Evolutionary conservation across 768 basidiomycete genomes (phyloP).

Genomic region (Leccinum longicurvipes): DNA sequence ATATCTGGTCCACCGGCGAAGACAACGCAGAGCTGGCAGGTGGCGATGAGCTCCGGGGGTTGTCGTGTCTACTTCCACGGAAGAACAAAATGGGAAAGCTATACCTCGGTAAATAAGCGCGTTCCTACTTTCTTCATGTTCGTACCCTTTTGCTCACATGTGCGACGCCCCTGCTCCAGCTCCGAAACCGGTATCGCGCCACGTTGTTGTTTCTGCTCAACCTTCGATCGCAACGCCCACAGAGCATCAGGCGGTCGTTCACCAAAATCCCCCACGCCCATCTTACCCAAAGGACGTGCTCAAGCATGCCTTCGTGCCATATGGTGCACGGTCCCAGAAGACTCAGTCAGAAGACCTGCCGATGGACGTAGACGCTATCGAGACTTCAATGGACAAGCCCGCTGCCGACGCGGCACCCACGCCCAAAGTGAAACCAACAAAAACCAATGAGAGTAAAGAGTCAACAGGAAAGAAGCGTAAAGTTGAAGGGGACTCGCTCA

Average conservation of each 20-base stretch:
- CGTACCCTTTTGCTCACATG: slow-evolving; percentile 42
- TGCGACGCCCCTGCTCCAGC: slow-evolving; percentile 45
- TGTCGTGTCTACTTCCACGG: slow-evolving; percentile 65
- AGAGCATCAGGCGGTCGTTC: slow-evolving; percentile 16
- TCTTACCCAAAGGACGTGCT: slow-evolving; percentile 58
- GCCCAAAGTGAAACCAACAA: not conserved
- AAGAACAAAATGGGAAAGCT: slow-evolving; percentile 57
- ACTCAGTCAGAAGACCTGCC: slow-evolving; percentile 4
- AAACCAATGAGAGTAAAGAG: slow-evolving; percentile 25
- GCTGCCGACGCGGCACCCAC: slow-evolving; percentile 2
- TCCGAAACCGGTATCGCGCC: slow-evolving; percentile 55
- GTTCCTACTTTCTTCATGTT: not conserved
- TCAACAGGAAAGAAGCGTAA: slow-evolving; percentile 43
- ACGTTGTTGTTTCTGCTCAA: slow-evolving; percentile 55
- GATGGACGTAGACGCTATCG: slow-evolving; percentile 24
- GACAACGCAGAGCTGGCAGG: slow-evolving; percentile 36
- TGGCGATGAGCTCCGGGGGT: slow-evolving; percentile 59
- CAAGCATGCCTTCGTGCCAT: slow-evolving; percentile 62
- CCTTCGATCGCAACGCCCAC: slow-evolving; percentile 30
- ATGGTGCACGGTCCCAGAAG: slow-evolving; percentile 42
- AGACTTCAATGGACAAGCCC: slow-evolving; percentile 21
- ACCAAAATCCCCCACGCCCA: slow-evolving; percentile 53
- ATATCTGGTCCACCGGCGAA: slow-evolving; percentile 62
- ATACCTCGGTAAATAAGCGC: slow-evolving; percentile 45
- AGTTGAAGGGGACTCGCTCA: slow-evolving; percentile 43